These are phyloP conservation scores for Ustilago vetiveriae DNA, from an alignment of 1,284 basidiomycete species.

Conservation along the genomic window DNA sequence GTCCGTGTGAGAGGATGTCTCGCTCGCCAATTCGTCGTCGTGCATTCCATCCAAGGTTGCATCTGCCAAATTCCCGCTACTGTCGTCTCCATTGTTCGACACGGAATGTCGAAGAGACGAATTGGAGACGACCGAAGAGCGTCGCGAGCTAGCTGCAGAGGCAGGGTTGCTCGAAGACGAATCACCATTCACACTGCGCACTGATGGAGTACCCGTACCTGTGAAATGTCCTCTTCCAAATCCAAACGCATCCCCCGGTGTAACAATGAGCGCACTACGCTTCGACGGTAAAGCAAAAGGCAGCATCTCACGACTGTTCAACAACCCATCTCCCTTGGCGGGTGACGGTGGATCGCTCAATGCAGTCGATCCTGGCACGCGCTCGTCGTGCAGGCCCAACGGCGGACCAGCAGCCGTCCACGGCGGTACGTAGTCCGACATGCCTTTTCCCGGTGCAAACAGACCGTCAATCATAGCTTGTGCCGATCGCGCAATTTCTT, in stretches of 20 bases:
- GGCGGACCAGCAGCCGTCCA: constrained; percentile 49
- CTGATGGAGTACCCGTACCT: constrained; percentile 53
- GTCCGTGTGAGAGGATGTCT: constrained; percentile 23
- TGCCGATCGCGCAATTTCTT: constrained; percentile 30
- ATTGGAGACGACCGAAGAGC: constrained; percentile 20
- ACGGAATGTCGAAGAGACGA: background rate
- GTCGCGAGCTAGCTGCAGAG: constrained; percentile 17
- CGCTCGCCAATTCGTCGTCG: constrained; percentile 20
- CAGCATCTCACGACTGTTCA: constrained; percentile 91
- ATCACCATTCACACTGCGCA: constrained; percentile 45
- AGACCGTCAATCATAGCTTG: constrained; percentile 54
- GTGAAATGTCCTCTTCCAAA: constrained; percentile 61
- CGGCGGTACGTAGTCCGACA: constrained; percentile 58
- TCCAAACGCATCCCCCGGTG: constrained; percentile 69
- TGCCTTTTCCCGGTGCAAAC: constrained; percentile 51
- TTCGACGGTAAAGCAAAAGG: constrained; percentile 84
- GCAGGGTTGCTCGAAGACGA: constrained; percentile 1
- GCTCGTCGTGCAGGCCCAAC: constrained; percentile 36
- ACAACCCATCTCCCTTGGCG: constrained; percentile 41
- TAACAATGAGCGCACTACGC: constrained; percentile 78
- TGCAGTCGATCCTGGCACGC: background rate
- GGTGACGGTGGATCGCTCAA: constrained; percentile 27
- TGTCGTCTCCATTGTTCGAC: background rate
- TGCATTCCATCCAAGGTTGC: background rate
- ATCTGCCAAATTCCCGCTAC: background rate